Evolutionary conservation across 1,284 basidiomycete species (phyloP), one percentile per base, ranked within the genome.

Genomic region (Fomes fomentarius): DNA sequence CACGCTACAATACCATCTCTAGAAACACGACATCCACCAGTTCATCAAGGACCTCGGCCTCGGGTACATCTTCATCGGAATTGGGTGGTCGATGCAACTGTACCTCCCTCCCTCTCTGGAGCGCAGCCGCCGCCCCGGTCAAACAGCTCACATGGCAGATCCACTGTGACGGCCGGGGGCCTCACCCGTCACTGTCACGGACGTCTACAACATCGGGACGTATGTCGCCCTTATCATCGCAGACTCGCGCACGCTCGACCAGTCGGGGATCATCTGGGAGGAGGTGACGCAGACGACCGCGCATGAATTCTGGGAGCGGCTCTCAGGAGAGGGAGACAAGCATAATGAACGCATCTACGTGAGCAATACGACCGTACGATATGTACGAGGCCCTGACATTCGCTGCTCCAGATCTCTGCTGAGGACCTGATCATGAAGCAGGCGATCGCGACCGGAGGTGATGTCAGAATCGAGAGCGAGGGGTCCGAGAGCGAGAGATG

Each of bases 21-120:
- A 63, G 61, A 64, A 64, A 61, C 46, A 55, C n/a, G 50, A 31
- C 2, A 52, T 64, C 22, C 51, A 50, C 4, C 43, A 54, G 6
- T 60, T 34, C 28, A 21, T 64, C 34, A 9, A 54, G 28, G 22
- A 21, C 0, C 48, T 59, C 17, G 54, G 51, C 10, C 24, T 59
- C n/a, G 30, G 37, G 9, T 61, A 63, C 47, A 64, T 59, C n/a
- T 57, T 63, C 39, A 51, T 64, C 47, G 54, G 61, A 43, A 47
- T 63, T 35, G 61, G 61, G 8, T 63, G 58, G 58, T 64, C 59
- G 61, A 56, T 55, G 55, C 58, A 65, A 51, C 26, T 4, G 30
- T 15, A 26, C 62, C n/a, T 54, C 63, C 6, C 22, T 15, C 3
- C 44, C 44, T 6, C 28, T 30, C 28, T 12, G 9, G 21, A 40